Base-by-base conservation (phyloP, 2,329 filamentous ascomycete genomes). In the Malbranchea cinnamomea region DNA sequence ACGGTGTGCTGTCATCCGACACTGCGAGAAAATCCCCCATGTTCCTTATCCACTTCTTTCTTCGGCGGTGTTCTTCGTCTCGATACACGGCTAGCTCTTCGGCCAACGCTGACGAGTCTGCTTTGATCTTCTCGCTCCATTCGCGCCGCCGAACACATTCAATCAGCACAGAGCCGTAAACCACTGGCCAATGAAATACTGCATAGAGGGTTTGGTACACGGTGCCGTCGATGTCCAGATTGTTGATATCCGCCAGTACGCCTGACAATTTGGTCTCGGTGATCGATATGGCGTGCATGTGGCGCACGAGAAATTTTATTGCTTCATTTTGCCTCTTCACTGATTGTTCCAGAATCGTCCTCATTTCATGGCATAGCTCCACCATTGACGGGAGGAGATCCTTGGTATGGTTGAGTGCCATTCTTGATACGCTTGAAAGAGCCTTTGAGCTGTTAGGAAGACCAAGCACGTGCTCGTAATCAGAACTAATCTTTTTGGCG, bases 41-140 rank as follows among this genome's bases (percentile, higher is more conserved):
- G 40, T 71, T 78, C 47, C 84, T 91, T 37, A 87, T 68, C 89
- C 89, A 98, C 47, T 80, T 91, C 44, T 78, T 80, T 26, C 89
- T 71, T 30, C 89, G 68, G 44, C 87, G 84, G 29, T 81, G 71
- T 50, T 98, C 89, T 53, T 95, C 89, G 37, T 94, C 85, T 46
- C 89, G 82, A 39, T 91, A 87, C 1, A 81, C 63, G 2, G 84
- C 82, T 68, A 95, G 82, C 48, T 95, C 87, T 50, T 95, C 91
- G 15, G 84, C 83, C 15, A 98, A 60, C 0, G 78, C 82, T 2
- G 80, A 75, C 1, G 87, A 89, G 45, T 95, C 89, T 2, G 71
- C 68, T 48, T 78, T 82, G 52, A 95, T 78, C 54, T 92, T 93
- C 30, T 92, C 82, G 8, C 71, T 73, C 85, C 89, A 98, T 55